Evolutionary conservation across 345 rosid species (phyloP).

Genomic region (Moricandia arvensis): DNA sequence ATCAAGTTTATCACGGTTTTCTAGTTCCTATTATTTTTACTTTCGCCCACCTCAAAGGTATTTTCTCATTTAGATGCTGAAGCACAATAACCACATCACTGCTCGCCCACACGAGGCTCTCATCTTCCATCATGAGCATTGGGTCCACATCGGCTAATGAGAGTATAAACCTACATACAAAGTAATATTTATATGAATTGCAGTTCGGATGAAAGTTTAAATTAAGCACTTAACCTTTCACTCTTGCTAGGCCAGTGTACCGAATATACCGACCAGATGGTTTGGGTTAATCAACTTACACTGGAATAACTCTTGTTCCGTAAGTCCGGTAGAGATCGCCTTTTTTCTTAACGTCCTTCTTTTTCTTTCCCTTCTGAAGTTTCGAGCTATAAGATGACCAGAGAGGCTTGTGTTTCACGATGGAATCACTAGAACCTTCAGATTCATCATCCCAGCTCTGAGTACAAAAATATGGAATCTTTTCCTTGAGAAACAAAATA

Average conservation of each 20-base stretch:
- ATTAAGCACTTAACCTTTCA: neutral
- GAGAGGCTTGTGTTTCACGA: constrained; percentile 89
- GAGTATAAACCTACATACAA: constrained; percentile 74
- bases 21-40: neutral
- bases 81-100: constrained; percentile 92
- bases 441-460: constrained; percentile 87
- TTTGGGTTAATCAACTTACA: constrained; percentile 53
- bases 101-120: constrained; percentile 95
- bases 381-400: constrained; percentile 73
- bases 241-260: constrained; percentile 7
- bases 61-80: constrained; percentile 83
- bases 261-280: neutral
- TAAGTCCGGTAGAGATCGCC: constrained; percentile 83
- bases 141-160: constrained; percentile 95
- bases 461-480: constrained; percentile 31
- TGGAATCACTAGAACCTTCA: constrained; percentile 70
- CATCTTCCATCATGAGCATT: constrained; percentile 94
- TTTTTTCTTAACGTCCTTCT: constrained; percentile 53
- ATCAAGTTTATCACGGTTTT: neutral
- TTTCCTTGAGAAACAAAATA: neutral
- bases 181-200: constrained; percentile 1
- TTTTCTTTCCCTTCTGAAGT: constrained; percentile 57
- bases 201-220: neutral
- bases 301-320: constrained; percentile 98
- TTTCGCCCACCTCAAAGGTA: constrained; percentile 76